A percentile compares a stretch with the other conserved stretches of the same genome.
Conservation (phyloP, 208 protist genomes). For the Angomonas deanei region DNA sequence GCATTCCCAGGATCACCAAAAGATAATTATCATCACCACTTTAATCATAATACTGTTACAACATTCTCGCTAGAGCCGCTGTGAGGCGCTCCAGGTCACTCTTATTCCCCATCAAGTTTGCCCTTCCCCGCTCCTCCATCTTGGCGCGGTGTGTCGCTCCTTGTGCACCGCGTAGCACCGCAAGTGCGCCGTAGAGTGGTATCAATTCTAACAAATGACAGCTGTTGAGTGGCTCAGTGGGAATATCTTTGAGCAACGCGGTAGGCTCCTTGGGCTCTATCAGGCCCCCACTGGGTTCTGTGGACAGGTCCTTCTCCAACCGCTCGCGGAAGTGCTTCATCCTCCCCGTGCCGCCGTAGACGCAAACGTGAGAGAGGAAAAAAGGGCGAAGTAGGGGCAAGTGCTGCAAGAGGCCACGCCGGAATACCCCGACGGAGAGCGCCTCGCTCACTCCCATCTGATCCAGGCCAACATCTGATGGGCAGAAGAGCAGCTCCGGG, state of each 20-base stretch:
- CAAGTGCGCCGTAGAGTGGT: slow-evolving; percentile 43
- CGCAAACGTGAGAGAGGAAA: slow-evolving; percentile 34
- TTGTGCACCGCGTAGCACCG: slow-evolving; percentile 16
- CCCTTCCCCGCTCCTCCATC: slow-evolving; percentile 9
- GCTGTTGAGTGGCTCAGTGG: background rate
- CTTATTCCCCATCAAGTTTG: slow-evolving; percentile 9
- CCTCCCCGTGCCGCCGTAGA: slow-evolving; percentile 46
- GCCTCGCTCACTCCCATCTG: slow-evolving; percentile 57
- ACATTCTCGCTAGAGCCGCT: slow-evolving; percentile 15
- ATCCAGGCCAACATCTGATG: slow-evolving; percentile 46
- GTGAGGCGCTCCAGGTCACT: slow-evolving; percentile 20
- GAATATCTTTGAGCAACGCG: background rate
- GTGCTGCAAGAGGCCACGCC: slow-evolving; percentile 34
- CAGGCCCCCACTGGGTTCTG: background rate
- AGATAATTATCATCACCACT: background rate
- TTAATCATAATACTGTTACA: background rate
- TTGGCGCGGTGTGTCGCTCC: background rate
- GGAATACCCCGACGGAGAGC: slow-evolving; percentile 29
- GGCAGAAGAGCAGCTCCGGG: slow-evolving; percentile 77
- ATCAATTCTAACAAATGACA: slow-evolving; percentile 21
- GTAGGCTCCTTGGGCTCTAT: background rate
- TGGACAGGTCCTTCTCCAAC: slow-evolving; percentile 31
- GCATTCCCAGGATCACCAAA: background rate
- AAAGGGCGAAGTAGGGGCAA: slow-evolving; percentile 25
- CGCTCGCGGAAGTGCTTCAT: slow-evolving; percentile 35